Conservation (phyloP, 495 filamentous ascomycete genomes). For the Aspergillus homomorphus region DNA sequence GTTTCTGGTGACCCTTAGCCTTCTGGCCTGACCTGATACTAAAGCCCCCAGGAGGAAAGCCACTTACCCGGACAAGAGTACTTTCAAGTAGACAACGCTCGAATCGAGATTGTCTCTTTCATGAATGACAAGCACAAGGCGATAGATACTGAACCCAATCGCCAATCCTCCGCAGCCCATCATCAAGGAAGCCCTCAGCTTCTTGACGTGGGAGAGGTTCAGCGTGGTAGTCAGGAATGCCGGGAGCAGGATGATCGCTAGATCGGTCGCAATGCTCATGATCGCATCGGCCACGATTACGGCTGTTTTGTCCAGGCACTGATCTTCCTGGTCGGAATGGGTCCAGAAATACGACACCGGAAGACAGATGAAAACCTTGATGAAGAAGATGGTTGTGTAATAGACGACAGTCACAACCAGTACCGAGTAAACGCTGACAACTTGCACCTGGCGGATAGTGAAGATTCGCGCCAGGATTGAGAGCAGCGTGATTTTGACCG, state of each 20-base stretch:
- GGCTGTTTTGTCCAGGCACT: slow-evolving; percentile 28
- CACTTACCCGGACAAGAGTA: background rate
- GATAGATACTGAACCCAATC: slow-evolving; percentile 31
- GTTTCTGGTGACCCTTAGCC: background rate
- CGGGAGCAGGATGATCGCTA: slow-evolving; percentile 33
- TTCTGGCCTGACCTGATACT: background rate
- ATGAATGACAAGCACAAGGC: slow-evolving; percentile 26
- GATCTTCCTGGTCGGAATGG: background rate
- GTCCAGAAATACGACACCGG: slow-evolving; percentile 32
- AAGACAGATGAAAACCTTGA: slow-evolving; percentile 34
- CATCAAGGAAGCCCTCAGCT: slow-evolving; percentile 26
- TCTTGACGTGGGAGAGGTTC: slow-evolving; percentile 28
- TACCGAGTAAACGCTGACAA: slow-evolving; percentile 24
- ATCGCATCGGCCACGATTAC: slow-evolving; percentile 32
- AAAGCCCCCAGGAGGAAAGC: background rate
- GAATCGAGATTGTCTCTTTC: background rate
- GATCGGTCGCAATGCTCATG: slow-evolving; percentile 32
- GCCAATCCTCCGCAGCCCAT: slow-evolving; percentile 33
- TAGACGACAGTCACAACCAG: slow-evolving; percentile 27
- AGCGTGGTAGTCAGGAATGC: slow-evolving; percentile 30
- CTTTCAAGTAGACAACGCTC: background rate
- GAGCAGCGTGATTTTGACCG: slow-evolving; percentile 34
- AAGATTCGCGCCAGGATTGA: slow-evolving; percentile 33
- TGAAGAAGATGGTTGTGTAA: slow-evolving; percentile 29
- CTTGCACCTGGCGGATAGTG: slow-evolving; percentile 22